phyloP scores from a whole-genome alignment of 371 early-diverging fungal genomes.

The Capniomyces stellatus region DNA sequence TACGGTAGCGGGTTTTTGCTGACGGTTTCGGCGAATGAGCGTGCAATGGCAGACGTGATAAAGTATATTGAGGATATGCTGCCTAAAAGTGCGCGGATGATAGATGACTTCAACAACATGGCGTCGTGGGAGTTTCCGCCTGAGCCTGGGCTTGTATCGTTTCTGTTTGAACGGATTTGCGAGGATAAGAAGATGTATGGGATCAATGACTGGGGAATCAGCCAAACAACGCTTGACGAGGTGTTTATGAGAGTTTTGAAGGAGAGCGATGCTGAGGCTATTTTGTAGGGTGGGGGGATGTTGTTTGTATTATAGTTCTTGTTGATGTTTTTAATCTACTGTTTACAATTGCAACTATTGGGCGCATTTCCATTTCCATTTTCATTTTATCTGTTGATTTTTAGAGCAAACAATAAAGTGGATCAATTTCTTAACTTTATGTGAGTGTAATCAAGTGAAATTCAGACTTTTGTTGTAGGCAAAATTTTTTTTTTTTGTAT shows the following conservation, averaged over 20 bases:
- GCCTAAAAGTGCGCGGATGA: slow-evolving; percentile 21
- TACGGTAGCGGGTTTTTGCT: slow-evolving; percentile 45
- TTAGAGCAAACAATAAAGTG: too few relatives aligned
- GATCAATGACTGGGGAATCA: slow-evolving; percentile 2
- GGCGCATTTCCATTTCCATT: too few relatives aligned
- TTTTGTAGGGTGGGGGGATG: too few relatives aligned
- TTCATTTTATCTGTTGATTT: too few relatives aligned
- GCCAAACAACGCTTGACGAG: slow-evolving; percentile 1
- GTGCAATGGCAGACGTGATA: slow-evolving; percentile 29
- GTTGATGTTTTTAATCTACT: too few relatives aligned
- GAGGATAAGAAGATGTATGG: not conserved
- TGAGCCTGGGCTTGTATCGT: slow-evolving; percentile 23
- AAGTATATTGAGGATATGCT: slow-evolving; percentile 27
- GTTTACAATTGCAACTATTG: too few relatives aligned
- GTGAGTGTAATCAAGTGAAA: too few relatives aligned
- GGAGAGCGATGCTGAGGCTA: not conserved
- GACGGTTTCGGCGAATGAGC: not conserved
- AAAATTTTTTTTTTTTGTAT: too few relatives aligned
- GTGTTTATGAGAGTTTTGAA: not conserved
- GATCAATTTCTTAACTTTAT: too few relatives aligned
- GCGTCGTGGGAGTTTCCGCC: slow-evolving; percentile 40
- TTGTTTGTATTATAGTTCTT: too few relatives aligned
- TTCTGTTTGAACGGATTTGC: slow-evolving; percentile 24
- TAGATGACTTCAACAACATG: slow-evolving; percentile 31
- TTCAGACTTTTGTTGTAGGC: too few relatives aligned